Base-by-base conservation (phyloP, 2,329 filamentous ascomycete species). In the Penicillium fuscoglaucum region DNA sequence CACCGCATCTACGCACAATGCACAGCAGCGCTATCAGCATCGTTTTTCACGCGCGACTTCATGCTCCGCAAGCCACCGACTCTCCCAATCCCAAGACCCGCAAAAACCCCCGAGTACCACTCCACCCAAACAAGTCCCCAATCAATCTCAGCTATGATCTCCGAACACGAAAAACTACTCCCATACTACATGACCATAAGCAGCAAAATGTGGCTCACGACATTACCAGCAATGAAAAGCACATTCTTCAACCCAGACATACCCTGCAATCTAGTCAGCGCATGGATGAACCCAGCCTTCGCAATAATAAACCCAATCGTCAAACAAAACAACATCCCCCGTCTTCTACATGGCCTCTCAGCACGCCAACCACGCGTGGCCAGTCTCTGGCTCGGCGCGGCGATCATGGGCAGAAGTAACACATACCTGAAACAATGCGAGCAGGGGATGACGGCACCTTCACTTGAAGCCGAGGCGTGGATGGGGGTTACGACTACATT, bases 121-220 rank as follows among this genome's bases (percentile, higher is more conserved):
- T 10, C 28, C 6, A 21, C 12, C 19, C 26, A 28, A 8, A 40
- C 26, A 52, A 35, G 39, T 39, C 39, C 49, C 6, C 7, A 43
- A 24, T 41, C 26, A 3, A 9, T 39, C 17, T 15, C 31, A 8
- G 21, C 29, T 19, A 29, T 46, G 3, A 19, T 53, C 1, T 19
- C 15, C 31, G 10, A 35, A 10, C 29, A 46, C 21, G n/a, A 37
- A 37, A 19, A n/a, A 0, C 31, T 46, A 2, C 31, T 46, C 12
- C 51, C 51, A 19, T 37, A 46, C 40, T 46, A 53, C 9, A 53
- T 46, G 51, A 53, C 51, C 4, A 21, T 45, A 26, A 37, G 21
- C 29, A 46, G 29, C 29, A 17, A 28, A 1, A 28, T 19, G n/a
- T n/a, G 26, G 17, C 3, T 19, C 9, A 40, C 26, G 2, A 29